Evolutionary conservation across 495 filamentous ascomycete genomes (phyloP).

Genomic region (Parathielavia hyrcaniae): DNA sequence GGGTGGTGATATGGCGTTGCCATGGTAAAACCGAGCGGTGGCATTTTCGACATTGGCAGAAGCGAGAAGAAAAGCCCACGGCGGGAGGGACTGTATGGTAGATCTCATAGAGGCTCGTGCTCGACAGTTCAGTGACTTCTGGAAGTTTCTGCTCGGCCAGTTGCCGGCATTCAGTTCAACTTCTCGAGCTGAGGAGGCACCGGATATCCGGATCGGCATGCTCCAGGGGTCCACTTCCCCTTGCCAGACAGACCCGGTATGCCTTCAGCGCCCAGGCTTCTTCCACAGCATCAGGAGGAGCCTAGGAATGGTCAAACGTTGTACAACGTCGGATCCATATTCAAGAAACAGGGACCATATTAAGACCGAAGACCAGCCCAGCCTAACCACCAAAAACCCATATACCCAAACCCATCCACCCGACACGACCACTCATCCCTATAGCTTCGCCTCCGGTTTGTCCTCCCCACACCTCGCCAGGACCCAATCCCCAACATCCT

Average conservation of each 20-base stretch:
- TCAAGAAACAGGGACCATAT: not conserved
- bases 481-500: constrained; percentile 72
- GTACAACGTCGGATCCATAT: not conserved
- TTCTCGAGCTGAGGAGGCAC: not conserved
- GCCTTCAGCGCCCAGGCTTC: not conserved
- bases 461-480: constrained; percentile 40
- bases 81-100: no score
- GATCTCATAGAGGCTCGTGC: not conserved
- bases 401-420: not conserved
- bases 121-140: not conserved
- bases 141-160: not conserved
- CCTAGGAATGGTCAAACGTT: not conserved
- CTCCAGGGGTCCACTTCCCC: no score
- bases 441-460: constrained; percentile 17
- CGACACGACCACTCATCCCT: not conserved
- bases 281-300: not conserved
- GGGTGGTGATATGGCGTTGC: no score
- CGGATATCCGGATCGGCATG: not conserved
- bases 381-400: not conserved
- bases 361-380: not conserved
- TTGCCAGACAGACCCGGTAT: no score
- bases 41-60: not conserved
- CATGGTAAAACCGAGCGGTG: no score
- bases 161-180: not conserved
- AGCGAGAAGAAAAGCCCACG: not conserved